Percentiles rank a stretch among this genome's conserved stretches.
Conservation (phyloP, 805 yeast genomes). For the Pichia pseudocactophila region DNA sequence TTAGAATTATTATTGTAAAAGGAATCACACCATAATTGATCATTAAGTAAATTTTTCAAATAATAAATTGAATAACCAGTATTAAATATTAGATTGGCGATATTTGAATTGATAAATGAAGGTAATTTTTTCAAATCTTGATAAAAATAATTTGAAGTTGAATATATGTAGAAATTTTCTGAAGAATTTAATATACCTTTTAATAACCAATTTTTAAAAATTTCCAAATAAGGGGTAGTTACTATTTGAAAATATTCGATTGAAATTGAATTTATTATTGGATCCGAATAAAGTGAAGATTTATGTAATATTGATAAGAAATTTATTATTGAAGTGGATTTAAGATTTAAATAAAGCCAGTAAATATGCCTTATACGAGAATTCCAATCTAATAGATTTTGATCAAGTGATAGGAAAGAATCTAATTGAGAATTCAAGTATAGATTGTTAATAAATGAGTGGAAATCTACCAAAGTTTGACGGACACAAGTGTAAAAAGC, state of each 20-base stretch:
- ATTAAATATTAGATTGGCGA: slow-evolving; percentile 42
- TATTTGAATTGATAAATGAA: slow-evolving; percentile 30
- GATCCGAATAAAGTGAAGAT: slow-evolving; percentile 58
- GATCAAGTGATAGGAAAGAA: slow-evolving; percentile 2
- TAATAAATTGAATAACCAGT: slow-evolving; percentile 65
- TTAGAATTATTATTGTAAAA: slow-evolving; percentile 7
- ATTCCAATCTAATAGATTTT: slow-evolving; percentile 41
- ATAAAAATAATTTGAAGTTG: background rate
- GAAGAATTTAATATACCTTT: slow-evolving; percentile 46
- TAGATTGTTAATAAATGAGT: background rate
- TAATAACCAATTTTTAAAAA: slow-evolving; percentile 58
- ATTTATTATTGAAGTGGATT: slow-evolving; percentile 34
- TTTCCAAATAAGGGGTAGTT: slow-evolving; percentile 50
- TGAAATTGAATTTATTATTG: slow-evolving; percentile 36
- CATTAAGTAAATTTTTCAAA: slow-evolving; percentile 6
- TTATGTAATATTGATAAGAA: slow-evolving; percentile 45
- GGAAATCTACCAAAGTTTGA: background rate
- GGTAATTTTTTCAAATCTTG: slow-evolving; percentile 33
- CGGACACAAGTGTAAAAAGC: slow-evolving; percentile 1
- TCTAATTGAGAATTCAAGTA: background rate
- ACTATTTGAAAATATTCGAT: slow-evolving; percentile 35
- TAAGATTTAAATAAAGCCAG: slow-evolving; percentile 31
- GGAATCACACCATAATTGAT: slow-evolving; percentile 6
- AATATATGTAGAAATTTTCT: slow-evolving; percentile 51
- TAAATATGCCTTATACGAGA: slow-evolving; percentile 49